Percentiles rank a stretch among this genome's conserved stretches.
These are phyloP conservation scores for Annulohypoxylon moriforme DNA, from an alignment of 495 filamentous ascomycete genomes.

Conservation along the genomic window DNA sequence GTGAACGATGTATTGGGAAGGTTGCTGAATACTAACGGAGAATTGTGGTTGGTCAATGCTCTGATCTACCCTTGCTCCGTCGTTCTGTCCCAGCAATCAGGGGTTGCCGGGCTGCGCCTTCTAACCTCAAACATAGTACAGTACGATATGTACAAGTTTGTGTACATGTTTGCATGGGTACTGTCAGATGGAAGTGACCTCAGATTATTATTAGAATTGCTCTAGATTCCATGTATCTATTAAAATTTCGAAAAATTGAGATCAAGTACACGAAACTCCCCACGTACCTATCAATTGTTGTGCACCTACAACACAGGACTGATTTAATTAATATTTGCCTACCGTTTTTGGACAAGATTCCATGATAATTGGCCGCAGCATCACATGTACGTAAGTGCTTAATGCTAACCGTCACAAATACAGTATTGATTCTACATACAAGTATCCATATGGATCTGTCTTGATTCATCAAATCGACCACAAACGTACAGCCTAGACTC, in stretches of 20 bases:
- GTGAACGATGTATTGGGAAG: slow-evolving; percentile 26
- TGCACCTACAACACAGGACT: slow-evolving; percentile 7
- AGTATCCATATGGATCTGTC: too few relatives aligned
- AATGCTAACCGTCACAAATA: neutral
- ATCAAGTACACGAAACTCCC: neutral
- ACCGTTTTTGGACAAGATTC: slow-evolving; percentile 22
- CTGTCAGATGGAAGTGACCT: neutral
- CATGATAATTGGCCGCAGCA: slow-evolving; percentile 19
- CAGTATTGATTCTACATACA: slow-evolving; percentile 10
- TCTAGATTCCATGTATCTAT: neutral
- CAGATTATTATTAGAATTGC: neutral
- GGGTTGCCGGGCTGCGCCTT: slow-evolving; percentile 34
- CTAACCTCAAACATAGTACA: slow-evolving; percentile 35
- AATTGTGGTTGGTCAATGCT: slow-evolving; percentile 16
- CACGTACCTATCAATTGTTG: neutral
- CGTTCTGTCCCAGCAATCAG: slow-evolving; percentile 17
- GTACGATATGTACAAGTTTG: neutral
- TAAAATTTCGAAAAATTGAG: neutral
- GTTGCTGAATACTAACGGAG: slow-evolving; percentile 22
- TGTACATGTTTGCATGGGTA: slow-evolving; percentile 5
- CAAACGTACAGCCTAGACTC: too few relatives aligned
- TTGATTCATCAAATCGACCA: slow-evolving; percentile 22
- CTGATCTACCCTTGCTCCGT: neutral
- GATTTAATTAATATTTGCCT: slow-evolving; percentile 9
- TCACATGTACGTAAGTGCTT: slow-evolving; percentile 8